Evolutionary conservation across 176 grass and related monocot species (phyloP).

Genomic region (Microstegium vimineum): DNA sequence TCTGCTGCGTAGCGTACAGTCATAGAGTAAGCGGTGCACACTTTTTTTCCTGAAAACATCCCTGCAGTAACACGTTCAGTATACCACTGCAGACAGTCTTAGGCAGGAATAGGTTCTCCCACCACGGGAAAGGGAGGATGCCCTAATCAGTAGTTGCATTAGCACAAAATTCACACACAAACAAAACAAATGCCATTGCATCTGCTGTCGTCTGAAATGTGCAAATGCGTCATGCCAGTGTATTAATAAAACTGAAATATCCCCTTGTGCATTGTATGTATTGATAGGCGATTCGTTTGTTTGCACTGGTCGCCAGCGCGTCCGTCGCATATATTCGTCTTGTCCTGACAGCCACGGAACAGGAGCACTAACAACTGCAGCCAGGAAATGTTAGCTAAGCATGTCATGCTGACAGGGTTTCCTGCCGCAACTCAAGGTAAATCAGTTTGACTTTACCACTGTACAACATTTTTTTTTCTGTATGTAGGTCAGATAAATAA

Average conservation of each 20-base stretch:
- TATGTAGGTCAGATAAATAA: neutral
- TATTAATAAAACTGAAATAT: neutral
- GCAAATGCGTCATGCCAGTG: too few species aligned
- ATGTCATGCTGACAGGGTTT: neutral
- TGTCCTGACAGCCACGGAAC: slow-evolving; percentile 35
- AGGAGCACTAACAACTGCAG: neutral
- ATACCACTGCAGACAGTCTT: too few species aligned
- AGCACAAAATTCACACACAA: too few species aligned
- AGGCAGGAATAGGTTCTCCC: too few species aligned
- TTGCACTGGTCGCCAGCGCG: slow-evolving; percentile 14
- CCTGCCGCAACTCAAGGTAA: neutral
- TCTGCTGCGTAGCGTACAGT: too few species aligned
- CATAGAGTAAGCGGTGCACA: too few species aligned
- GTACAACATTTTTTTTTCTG: neutral
- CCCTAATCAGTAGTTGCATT: too few species aligned
- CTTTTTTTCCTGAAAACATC: too few species aligned
- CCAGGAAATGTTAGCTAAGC: neutral
- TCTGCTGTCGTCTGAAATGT: neutral
- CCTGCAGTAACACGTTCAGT: too few species aligned
- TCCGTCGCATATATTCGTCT: slow-evolving; percentile 30
- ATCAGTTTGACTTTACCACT: neutral
- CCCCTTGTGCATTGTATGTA: neutral
- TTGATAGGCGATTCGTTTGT: slow-evolving; percentile 41
- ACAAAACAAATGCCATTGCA: neutral
- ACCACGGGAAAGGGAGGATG: too few species aligned